Conservation (phyloP, 805 yeast genomes). For the Wickerhamiella slavikovae region DNA sequence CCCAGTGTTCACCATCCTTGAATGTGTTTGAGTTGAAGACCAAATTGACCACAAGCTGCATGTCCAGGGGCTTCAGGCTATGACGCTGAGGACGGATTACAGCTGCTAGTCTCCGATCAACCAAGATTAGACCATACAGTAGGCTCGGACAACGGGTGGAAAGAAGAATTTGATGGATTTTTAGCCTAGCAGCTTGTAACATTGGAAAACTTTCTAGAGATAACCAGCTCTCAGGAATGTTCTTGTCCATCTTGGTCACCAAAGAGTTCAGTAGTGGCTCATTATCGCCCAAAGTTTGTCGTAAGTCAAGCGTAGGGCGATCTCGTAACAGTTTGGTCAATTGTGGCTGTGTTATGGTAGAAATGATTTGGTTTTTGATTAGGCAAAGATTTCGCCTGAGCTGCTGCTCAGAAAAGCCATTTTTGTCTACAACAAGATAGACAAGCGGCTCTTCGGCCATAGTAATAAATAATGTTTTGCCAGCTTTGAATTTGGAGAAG, state of each 20-base stretch:
- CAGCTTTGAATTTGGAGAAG: conserved; percentile 37
- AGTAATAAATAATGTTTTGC: conserved; percentile 33
- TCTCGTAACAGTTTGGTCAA: conserved; percentile 45
- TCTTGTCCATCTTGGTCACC: conserved; percentile 28
- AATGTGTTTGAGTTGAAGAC: conserved; percentile 38
- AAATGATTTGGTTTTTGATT: conserved; percentile 56
- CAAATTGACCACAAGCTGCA: conserved; percentile 52
- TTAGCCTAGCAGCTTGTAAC: conserved; percentile 33
- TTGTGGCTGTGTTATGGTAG: conserved; percentile 66
- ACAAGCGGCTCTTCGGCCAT: conserved; percentile 48
- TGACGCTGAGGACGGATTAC: conserved; percentile 62
- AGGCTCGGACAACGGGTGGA: conserved; percentile 31
- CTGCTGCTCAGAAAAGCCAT: conserved; percentile 20
- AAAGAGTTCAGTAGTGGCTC: conserved; percentile 57
- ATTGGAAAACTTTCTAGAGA: conserved; percentile 46
- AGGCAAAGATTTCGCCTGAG: conserved; percentile 45
- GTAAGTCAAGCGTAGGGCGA: conserved; percentile 62
- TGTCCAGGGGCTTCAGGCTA: conserved; percentile 59
- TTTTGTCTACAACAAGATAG: conserved; percentile 37
- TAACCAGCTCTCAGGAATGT: conserved; percentile 38
- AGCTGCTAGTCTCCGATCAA: conserved; percentile 43
- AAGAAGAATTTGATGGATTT: conserved; percentile 34
- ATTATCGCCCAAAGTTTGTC: conserved; percentile 53
- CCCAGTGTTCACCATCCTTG: conserved; percentile 56
- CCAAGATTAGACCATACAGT: conserved; percentile 56